These are phyloP conservation scores for Ogataea hybrid DNA, from an alignment of 1,139 yeast species.

Conservation along the genomic window DNA sequence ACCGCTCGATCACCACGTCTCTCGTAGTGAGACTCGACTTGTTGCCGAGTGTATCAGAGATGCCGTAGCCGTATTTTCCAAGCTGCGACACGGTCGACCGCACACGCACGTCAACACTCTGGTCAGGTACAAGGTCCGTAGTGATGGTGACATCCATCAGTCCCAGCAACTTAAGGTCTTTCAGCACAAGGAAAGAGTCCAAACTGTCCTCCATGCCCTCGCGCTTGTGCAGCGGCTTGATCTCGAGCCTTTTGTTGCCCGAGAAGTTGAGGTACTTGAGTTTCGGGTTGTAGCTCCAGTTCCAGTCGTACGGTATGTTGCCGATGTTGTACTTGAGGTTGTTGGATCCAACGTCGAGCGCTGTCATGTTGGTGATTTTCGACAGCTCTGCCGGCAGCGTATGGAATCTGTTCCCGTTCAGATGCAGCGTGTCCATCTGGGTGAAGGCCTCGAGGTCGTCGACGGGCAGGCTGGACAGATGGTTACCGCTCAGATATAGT, in stretches of 20 bases:
- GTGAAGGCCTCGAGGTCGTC: constrained; percentile 73
- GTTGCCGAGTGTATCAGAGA: constrained; percentile 81
- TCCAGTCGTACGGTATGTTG: constrained; percentile 97
- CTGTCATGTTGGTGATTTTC: constrained; percentile 58
- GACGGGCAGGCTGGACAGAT: constrained; percentile 73
- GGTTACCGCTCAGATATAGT: constrained; percentile 83
- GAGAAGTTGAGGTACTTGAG: constrained; percentile 83
- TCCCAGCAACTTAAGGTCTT: constrained; percentile 72
- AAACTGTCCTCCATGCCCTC: constrained; percentile 36
- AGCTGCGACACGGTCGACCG: constrained; percentile 89
- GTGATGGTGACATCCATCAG: constrained; percentile 94
- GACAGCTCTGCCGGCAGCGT: constrained; percentile 89
- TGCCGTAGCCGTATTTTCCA: constrained; percentile 81
- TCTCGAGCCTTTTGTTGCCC: constrained; percentile 89
- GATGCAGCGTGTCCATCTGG: constrained; percentile 57
- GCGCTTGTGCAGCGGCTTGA: constrained; percentile 58
- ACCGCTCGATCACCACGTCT: constrained; percentile 85
- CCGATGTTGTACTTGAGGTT: constrained; percentile 87
- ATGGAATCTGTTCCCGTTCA: constrained; percentile 83
- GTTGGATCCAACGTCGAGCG: constrained; percentile 90
- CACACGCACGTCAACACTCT: constrained; percentile 75
- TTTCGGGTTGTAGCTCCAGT: constrained; percentile 85
- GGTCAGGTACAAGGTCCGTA: constrained; percentile 83
- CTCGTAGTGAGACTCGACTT: constrained; percentile 67
- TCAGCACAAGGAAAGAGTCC: constrained; percentile 76